Conservation (phyloP, 108 stramenopile species). For the Nannochloropsis granulata region DNA sequence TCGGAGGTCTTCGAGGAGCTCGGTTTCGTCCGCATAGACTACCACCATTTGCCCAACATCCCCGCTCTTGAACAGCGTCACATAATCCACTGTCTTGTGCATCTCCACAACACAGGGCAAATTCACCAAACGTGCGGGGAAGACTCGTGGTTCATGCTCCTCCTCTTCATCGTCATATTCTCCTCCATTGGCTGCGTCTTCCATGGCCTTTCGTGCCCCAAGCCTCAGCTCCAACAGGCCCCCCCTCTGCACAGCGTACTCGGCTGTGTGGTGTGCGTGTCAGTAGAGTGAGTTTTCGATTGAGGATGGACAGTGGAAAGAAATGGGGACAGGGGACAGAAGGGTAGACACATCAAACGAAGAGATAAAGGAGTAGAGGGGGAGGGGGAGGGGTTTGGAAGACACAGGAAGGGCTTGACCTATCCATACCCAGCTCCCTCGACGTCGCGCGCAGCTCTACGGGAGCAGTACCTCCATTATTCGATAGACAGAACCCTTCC, state of each 20-base stretch:
- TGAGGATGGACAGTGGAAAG: too few relatives aligned
- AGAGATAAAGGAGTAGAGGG: too few relatives aligned
- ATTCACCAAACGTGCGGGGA: slow-evolving; percentile 77
- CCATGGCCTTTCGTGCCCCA: not conserved
- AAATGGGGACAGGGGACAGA: too few relatives aligned
- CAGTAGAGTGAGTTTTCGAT: too few relatives aligned
- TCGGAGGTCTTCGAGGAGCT: slow-evolving; percentile 14
- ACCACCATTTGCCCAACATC: slow-evolving; percentile 83
- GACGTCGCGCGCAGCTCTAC: not conserved
- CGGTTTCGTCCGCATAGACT: slow-evolving; percentile 60
- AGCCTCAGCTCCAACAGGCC: not conserved
- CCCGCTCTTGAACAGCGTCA: slow-evolving; percentile 64
- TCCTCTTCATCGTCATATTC: not conserved
- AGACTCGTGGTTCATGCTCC: slow-evolving; percentile 43
- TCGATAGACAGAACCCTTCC: not conserved
- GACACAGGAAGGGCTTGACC: not conserved
- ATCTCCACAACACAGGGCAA: slow-evolving; percentile 77
- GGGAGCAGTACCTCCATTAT: not conserved
- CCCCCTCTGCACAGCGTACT: not conserved
- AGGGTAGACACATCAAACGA: too few relatives aligned
- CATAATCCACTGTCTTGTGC: slow-evolving; percentile 77
- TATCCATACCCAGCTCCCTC: not conserved
- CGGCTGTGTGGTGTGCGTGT: not conserved
- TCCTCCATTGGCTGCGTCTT: not conserved
- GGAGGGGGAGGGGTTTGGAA: not conserved